Conservation (phyloP, 345 rosid genomes). For the Aquilaria yunnanensis region DNA sequence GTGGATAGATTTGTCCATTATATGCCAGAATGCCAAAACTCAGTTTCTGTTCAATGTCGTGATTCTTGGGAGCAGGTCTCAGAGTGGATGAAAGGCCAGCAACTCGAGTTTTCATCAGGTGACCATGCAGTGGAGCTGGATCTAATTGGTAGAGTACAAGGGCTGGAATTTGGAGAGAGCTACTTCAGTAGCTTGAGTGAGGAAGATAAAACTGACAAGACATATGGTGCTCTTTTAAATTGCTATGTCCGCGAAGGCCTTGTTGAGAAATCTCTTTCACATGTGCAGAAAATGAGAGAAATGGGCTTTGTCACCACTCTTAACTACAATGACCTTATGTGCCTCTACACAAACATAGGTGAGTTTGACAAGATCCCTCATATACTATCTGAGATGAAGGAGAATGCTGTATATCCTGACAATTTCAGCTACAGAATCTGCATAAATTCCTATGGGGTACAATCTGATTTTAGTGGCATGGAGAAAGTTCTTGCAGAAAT, state of each 20-base stretch:
- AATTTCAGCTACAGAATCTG: conserved; percentile 38
- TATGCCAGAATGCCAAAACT: too few species aligned
- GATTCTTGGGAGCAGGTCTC: conserved; percentile 29
- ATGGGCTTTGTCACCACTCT: conserved; percentile 25
- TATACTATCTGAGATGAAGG: conserved; percentile 36
- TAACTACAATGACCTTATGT: conserved; percentile 32
- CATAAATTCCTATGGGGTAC: conserved; percentile 29
- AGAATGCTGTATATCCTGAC: conserved; percentile 31
- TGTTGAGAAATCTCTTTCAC: conserved; percentile 32
- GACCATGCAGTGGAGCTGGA: conserved; percentile 38
- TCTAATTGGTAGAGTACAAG: conserved; percentile 36
- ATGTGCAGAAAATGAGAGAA: conserved; percentile 35
- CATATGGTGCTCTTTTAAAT: conserved; percentile 40
- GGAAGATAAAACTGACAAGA: conserved; percentile 23
- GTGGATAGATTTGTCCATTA: not conserved
- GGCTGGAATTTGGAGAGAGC: conserved; percentile 31
- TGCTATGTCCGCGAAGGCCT: conserved; percentile 38
- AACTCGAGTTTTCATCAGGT: conserved; percentile 15
- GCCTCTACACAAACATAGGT: conserved; percentile 25
- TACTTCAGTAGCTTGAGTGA: conserved; percentile 29
- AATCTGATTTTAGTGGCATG: conserved; percentile 26
- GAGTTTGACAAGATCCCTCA: conserved; percentile 29
- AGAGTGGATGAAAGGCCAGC: conserved; percentile 27
- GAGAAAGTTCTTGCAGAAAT: conserved; percentile 33
- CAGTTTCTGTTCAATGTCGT: too few species aligned